These are phyloP conservation scores for Hymenoscyphus infarciens DNA, from an alignment of 2,329 filamentous ascomycete genomes.

Conservation along the genomic window DNA sequence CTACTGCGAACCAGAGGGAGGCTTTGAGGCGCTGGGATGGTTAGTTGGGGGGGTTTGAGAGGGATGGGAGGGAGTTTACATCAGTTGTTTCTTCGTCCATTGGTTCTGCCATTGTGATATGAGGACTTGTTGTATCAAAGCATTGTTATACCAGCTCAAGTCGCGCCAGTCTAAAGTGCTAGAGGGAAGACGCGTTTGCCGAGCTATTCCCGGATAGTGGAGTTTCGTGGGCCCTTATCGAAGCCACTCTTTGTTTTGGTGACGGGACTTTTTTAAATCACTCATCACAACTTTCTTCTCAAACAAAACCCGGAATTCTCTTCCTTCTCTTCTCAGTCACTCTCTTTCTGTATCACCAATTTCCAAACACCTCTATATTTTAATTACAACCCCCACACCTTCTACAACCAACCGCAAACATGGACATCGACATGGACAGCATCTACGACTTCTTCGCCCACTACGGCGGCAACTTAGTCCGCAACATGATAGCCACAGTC, in stretches of 20 bases:
- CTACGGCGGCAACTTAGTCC: slow-evolving; percentile 36
- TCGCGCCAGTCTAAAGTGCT: background rate
- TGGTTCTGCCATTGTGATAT: slow-evolving; percentile 19
- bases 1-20: slow-evolving; percentile 78
- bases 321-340: slow-evolving; percentile 6
- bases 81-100: slow-evolving; percentile 29
- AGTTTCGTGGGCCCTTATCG: background rate
- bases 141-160: background rate
- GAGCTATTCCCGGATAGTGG: slow-evolving; percentile 14
- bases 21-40: slow-evolving; percentile 69
- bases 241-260: slow-evolving; percentile 5
- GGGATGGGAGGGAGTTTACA: slow-evolving; percentile 11
- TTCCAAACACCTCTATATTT: background rate
- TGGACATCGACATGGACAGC: slow-evolving; percentile 10
- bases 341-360: background rate
- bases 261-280: slow-evolving; percentile 3
- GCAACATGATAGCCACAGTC: slow-evolving; percentile 50
- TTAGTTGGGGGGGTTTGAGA: background rate
- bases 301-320: background rate
- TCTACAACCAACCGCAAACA: background rate
- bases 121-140: background rate
- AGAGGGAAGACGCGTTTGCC: slow-evolving; percentile 21
- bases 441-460: slow-evolving; percentile 10
- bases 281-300: slow-evolving; percentile 1
- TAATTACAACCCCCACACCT: background rate